phyloP scores from a whole-genome alignment of 345 rosid species.

The Salix koriyanagi region DNA sequence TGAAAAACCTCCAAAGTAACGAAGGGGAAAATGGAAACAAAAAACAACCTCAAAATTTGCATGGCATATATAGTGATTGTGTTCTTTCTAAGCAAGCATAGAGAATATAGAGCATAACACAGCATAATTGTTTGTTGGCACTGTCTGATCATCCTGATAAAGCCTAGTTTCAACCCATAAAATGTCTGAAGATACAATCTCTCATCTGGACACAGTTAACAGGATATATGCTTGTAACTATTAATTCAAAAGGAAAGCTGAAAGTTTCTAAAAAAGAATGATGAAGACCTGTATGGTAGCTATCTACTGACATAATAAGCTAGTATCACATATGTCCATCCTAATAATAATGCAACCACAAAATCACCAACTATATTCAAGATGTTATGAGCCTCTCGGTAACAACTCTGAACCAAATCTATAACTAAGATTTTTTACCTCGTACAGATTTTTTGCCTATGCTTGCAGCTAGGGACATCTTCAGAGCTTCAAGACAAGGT shows the following conservation, averaged over 20 bases:
- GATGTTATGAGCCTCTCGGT: not conserved
- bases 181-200: not conserved
- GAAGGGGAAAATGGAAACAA: too few species aligned
- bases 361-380: not conserved
- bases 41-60: too few species aligned
- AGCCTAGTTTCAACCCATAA: not conserved
- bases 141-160: not conserved
- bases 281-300: not conserved
- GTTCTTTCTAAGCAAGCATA: too few species aligned
- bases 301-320: not conserved
- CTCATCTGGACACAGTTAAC: not conserved
- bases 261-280: not conserved
- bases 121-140: not conserved
- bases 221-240: not conserved
- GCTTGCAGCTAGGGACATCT: not conserved
- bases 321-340: not conserved
- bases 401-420: not conserved
- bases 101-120: too few species aligned
- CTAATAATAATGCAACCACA: not conserved
- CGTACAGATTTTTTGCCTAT: not conserved
- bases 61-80: too few species aligned
- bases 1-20: too few species aligned
- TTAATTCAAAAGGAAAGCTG: not conserved
- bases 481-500: not conserved
- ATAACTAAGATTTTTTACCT: not conserved